Evolutionary conservation across 2,329 filamentous ascomycete genomes (phyloP).

Genomic region (Penicillium sp.): DNA sequence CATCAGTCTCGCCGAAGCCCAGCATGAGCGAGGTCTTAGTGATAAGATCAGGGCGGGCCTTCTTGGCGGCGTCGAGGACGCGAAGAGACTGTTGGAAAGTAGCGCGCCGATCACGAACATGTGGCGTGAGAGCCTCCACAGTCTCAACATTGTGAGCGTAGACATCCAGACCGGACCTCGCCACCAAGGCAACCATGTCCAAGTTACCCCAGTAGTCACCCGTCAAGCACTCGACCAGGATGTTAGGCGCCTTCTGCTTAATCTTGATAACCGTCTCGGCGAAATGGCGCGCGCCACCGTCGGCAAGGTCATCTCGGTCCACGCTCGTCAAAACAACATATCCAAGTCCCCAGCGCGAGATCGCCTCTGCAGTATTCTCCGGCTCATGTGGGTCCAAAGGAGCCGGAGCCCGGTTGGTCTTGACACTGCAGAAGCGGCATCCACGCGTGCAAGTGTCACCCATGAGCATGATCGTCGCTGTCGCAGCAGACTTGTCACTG

Average conservation of each 20-base stretch:
- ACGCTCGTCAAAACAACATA: constrained; percentile 95
- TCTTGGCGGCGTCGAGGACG: constrained; percentile 81
- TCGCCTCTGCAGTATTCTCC: constrained; percentile 91
- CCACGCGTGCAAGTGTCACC: constrained; percentile 96
- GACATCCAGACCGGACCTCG: constrained; percentile 85
- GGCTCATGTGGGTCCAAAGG: constrained; percentile 94
- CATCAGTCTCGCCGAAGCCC: constrained; percentile 87
- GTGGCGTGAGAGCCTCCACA: constrained; percentile 83
- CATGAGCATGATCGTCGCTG: constrained; percentile 99
- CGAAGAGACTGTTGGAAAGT: constrained; percentile 82
- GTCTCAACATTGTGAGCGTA: constrained; percentile 98
- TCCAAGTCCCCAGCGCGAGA: constrained; percentile 88
- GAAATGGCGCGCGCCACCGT: constrained; percentile 87
- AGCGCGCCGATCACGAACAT: constrained; percentile 84
- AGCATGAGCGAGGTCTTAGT: constrained; percentile 99
- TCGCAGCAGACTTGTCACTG: constrained; percentile 81
- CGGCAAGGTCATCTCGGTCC: constrained; percentile 86
- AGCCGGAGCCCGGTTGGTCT: constrained; percentile 74
- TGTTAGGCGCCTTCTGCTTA: constrained; percentile 68
- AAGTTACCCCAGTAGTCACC: constrained; percentile 85
- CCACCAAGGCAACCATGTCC: constrained; percentile 84
- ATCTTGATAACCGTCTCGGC: constrained; percentile 93
- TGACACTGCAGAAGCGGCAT: constrained; percentile 95
- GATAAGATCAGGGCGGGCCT: constrained; percentile 73
- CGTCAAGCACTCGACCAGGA: constrained; percentile 54